Evolutionary conservation across 176 grass and related monocot genomes (phyloP).

Genomic region (Triticum aestivum): DNA sequence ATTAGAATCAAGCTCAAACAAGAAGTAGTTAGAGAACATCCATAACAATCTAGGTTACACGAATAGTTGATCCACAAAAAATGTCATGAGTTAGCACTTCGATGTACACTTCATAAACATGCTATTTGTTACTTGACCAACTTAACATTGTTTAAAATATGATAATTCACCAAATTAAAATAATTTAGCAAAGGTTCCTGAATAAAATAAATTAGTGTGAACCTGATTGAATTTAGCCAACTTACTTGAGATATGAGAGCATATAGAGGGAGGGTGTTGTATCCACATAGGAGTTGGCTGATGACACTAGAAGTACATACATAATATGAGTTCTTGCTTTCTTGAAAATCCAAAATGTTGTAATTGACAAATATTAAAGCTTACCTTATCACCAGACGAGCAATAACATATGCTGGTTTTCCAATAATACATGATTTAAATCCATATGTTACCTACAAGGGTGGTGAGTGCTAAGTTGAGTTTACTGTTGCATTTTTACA

Average conservation of each 20-base stretch:
- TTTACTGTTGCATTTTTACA: neutral
- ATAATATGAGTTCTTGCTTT: neutral
- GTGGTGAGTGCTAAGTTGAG: neutral
- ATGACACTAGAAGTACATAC: constrained; percentile 27
- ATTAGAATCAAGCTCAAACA: no score
- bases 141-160: no score
- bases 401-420: neutral
- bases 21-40: neutral
- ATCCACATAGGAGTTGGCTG: constrained; percentile 54
- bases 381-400: neutral
- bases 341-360: no score
- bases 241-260: constrained; percentile 72
- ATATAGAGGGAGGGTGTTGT: constrained; percentile 66
- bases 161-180: no score
- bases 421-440: neutral
- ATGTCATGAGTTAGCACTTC: no score
- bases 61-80: neutral
- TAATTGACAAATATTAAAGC: no score
- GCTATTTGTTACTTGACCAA: neutral
- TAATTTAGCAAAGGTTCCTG: no score
- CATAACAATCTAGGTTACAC: neutral
- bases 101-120: neutral
- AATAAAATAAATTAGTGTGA: no score
- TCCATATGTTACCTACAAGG: neutral
- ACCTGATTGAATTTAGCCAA: neutral